A percentile compares a stretch with the other conserved stretches of the same genome.
Conservation (phyloP, 495 filamentous ascomycete species). For the Tuber indicum region DNA sequence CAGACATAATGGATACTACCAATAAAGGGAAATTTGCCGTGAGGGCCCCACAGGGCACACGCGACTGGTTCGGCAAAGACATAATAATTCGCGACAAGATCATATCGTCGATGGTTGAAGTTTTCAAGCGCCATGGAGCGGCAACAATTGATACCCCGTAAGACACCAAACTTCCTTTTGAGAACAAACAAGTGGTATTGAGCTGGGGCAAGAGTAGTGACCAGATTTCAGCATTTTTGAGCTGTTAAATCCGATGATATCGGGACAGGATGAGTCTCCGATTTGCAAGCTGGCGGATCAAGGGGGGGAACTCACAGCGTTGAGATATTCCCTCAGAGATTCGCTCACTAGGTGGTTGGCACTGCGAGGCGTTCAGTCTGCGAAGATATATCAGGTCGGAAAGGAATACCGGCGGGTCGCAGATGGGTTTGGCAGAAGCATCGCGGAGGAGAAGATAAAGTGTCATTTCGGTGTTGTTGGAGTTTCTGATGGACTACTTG, state of each 20-base stretch:
- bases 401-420: conserved; percentile 54
- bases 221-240: conserved; percentile 44
- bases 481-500: conserved; percentile 75
- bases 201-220: conserved; percentile 48
- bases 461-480: conserved; percentile 94
- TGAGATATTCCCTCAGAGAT: conserved; percentile 81
- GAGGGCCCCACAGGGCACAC: conserved; percentile 22
- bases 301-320: conserved; percentile 70
- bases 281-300: conserved; percentile 79
- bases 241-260: conserved; percentile 45
- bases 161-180: conserved; percentile 49
- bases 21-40: neutral
- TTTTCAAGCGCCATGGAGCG: conserved; percentile 83
- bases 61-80: conserved; percentile 54
- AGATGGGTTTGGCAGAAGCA: conserved; percentile 54
- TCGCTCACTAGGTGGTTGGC: conserved; percentile 76
- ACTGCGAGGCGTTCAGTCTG: conserved; percentile 65
- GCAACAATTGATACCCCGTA: conserved; percentile 71
- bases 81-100: conserved; percentile 74
- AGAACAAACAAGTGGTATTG: neutral
- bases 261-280: neutral
- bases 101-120: conserved; percentile 67
- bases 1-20: conserved; percentile 1
- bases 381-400: conserved; percentile 79
- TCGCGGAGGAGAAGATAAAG: conserved; percentile 71